These are phyloP conservation scores for Pythium aristosporum DNA, from an alignment of 352 stramenopile genomes.

Conservation along the genomic window DNA sequence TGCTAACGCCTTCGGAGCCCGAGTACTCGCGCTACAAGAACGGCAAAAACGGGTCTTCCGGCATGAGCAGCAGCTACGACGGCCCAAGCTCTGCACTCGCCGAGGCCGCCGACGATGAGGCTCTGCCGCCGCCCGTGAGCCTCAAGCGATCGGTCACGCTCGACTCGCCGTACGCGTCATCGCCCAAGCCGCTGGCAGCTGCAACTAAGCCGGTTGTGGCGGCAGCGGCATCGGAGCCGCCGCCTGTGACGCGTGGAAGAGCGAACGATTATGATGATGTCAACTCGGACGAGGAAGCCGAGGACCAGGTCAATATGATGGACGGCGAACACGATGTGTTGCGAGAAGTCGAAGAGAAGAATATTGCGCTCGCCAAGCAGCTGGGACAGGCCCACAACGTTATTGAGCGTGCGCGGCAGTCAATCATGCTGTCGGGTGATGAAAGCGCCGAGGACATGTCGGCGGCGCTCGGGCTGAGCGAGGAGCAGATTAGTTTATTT, in stretches of 20 bases:
- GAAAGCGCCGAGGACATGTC: conserved; percentile 60
- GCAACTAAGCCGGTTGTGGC: conserved; percentile 1
- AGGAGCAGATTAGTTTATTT: conserved; percentile 90
- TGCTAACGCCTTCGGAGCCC: conserved; percentile 23
- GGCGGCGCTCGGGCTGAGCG: conserved; percentile 56
- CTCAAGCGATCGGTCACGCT: conserved; percentile 34
- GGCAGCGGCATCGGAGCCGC: conserved; percentile 7
- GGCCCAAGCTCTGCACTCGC: conserved; percentile 25
- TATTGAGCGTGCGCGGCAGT: conserved; percentile 82
- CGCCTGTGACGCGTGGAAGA: not conserved
- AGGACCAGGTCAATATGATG: conserved; percentile 72
- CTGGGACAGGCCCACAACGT: conserved; percentile 82
- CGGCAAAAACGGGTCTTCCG: conserved; percentile 23
- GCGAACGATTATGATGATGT: conserved; percentile 78
- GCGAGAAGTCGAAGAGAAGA: conserved; percentile 79
- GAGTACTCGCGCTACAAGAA: conserved; percentile 32
- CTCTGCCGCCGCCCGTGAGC: conserved; percentile 24
- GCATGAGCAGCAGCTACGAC: conserved; percentile 31
- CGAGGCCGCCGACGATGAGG: conserved; percentile 16
- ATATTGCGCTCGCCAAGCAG: conserved; percentile 82
- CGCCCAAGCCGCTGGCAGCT: conserved; percentile 11
- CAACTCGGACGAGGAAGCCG: conserved; percentile 77
- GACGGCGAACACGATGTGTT: conserved; percentile 70
- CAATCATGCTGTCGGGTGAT: conserved; percentile 81
- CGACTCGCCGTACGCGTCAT: conserved; percentile 18